Evolutionary conservation across 164 flowering plant species (phyloP), one percentile per base, ranked within the genome.

Genomic region (Berberis thunbergii): DNA sequence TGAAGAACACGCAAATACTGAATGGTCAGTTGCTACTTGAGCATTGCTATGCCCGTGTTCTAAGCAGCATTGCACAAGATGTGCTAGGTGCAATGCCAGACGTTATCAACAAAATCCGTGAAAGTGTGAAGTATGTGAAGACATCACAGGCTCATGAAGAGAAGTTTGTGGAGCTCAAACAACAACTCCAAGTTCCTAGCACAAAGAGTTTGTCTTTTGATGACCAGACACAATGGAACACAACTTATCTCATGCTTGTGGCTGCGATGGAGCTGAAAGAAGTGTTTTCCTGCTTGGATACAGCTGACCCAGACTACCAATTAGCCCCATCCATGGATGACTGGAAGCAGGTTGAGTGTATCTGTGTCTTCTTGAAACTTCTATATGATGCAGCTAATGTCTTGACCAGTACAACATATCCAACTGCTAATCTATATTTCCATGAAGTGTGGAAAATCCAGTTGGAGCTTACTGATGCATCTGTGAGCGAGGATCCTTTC

Each of bases 171-270:
- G 81, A 81, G 68, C 77, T 89, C 59, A 87, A 76, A 75, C 76
- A 80, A 43, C 89, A 79, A 63, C 91, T 86, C 71, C 87, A 81
- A 70, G 85, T 82, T 3, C 91, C 91, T 7, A 79, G 84, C 70
- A 61, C 70, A 26, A 81, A 78, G 75, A 69, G 67, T 42, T 75
- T 89, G 41, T 49, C 49, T 49, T 58, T 87, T 42, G 90, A 87
- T 78, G 81, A 87, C 63, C 78, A 63, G 53, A 71, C 73, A 43
- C 75, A 69, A 56, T 89, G 96, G 91, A 69, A 87, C 68, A 81
- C 88, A 26, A 85, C 96, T 6, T 86, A 81, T 72, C 78, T 79
- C 45, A 87, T 87, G 96, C 72, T 89, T 54, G 68, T 73, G 45
- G 81, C 89, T 72, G 91, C 93, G 8, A 75, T 70, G 55, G 91